These are phyloP conservation scores for Aspergillus homomorphus DNA, from an alignment of 495 filamentous ascomycete genomes.

Conservation along the genomic window DNA sequence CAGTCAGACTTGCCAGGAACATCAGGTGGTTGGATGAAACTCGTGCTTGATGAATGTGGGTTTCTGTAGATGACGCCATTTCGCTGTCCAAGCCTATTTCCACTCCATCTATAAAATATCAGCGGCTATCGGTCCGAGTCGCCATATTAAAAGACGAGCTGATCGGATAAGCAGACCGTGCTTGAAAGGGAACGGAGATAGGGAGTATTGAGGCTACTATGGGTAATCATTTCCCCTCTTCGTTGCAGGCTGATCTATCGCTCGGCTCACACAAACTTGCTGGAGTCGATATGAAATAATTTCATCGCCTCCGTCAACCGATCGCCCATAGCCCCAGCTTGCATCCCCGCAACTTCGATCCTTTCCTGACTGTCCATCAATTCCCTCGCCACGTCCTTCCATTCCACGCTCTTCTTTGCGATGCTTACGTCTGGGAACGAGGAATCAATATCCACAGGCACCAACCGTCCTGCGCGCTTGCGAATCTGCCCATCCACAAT, in stretches of 20 bases:
- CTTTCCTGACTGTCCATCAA: slow-evolving; percentile 23
- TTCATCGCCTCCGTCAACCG: not conserved
- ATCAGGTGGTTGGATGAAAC: too few species aligned
- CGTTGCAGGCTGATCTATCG: too few species aligned
- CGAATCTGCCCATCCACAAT: slow-evolving; percentile 45
- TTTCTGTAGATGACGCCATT: not conserved
- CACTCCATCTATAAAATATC: not conserved
- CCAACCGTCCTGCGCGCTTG: slow-evolving; percentile 33
- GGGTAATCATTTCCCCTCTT: too few species aligned
- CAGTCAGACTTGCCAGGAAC: too few species aligned
- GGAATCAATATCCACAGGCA: slow-evolving; percentile 22
- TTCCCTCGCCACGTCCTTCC: slow-evolving; percentile 25
- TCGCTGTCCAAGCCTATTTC: not conserved
- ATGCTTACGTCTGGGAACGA: slow-evolving; percentile 15
- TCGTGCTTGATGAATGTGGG: too few species aligned
- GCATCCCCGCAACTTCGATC: slow-evolving; percentile 10
- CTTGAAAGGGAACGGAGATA: not conserved
- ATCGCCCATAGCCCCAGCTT: not conserved
- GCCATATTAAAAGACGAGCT: not conserved
- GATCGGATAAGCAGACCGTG: not conserved
- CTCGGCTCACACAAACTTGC: not conserved
- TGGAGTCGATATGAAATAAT: not conserved
- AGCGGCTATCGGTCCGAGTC: not conserved
- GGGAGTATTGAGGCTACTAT: not conserved
- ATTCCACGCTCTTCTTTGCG: slow-evolving; percentile 19